phyloP scores from a whole-genome alignment of 1,139 yeast species.

The Geotrichum restrictum region DNA sequence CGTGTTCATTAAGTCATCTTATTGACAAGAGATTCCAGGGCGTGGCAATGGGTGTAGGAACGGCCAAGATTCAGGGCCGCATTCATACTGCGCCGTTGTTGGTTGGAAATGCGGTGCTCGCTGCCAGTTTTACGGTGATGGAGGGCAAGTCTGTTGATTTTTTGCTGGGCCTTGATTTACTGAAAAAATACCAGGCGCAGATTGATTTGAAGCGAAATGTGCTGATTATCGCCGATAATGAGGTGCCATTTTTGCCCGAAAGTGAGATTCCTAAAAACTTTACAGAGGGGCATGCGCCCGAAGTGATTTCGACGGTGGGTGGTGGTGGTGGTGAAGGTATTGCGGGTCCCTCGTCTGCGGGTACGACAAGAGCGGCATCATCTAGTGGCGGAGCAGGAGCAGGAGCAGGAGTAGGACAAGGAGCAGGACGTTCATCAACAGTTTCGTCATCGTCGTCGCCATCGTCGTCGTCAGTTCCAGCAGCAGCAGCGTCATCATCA shows the following conservation, averaged over 20 bases:
- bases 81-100: conserved; percentile 86
- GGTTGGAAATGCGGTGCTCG: conserved; percentile 62
- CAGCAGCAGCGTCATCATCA: conserved; percentile 1
- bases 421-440: too few species aligned
- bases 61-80: conserved; percentile 70
- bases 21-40: conserved; percentile 82
- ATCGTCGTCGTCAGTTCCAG: background rate
- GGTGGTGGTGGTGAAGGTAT: too few species aligned
- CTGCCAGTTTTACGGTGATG: conserved; percentile 78
- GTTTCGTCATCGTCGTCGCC: background rate
- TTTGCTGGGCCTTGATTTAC: conserved; percentile 67
- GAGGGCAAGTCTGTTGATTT: conserved; percentile 53
- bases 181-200: conserved; percentile 79
- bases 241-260: conserved; percentile 69
- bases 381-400: background rate
- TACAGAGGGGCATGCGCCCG: conserved; percentile 23
- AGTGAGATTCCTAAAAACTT: conserved; percentile 55
- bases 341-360: background rate
- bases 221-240: conserved; percentile 67
- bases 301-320: background rate
- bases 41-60: conserved; percentile 87
- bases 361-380: background rate
- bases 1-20: conserved; percentile 63
- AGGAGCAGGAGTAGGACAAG: background rate
- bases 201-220: conserved; percentile 68